These are phyloP conservation scores for Malus sylvestris DNA, from an alignment of 306 rosid species.

Conservation along the genomic window DNA sequence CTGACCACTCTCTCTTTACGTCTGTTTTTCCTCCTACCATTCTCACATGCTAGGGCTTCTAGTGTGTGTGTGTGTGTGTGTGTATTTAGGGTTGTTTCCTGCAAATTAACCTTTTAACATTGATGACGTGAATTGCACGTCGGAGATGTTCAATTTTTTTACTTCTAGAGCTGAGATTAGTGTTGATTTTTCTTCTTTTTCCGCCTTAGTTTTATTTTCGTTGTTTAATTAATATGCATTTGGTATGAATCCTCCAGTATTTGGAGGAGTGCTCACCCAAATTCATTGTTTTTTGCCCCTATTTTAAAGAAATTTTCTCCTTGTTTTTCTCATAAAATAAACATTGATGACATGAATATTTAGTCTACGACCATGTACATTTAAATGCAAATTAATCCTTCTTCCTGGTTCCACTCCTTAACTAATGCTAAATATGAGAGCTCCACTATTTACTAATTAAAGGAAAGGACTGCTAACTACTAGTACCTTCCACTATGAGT, in stretches of 20 bases:
- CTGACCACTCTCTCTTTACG: no score
- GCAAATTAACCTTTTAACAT: neutral
- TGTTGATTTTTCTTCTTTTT: neutral
- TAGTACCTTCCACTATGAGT: neutral
- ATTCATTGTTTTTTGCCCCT: neutral
- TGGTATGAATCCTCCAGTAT: neutral
- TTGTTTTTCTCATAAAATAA: no score
- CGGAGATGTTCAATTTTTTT: neutral
- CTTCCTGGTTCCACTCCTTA: no score
- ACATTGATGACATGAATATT: neutral
- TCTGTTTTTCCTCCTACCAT: no score
- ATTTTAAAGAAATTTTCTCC: no score
- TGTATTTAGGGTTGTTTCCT: neutral
- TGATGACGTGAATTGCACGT: neutral
- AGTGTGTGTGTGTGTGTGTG: neutral
- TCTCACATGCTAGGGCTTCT: neutral
- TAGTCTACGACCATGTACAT: neutral
- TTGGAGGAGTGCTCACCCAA: neutral
- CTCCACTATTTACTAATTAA: neutral
- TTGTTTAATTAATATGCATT: no score
- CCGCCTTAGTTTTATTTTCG: neutral
- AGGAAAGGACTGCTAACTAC: constrained; percentile 3
- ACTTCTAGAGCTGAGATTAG: no score
- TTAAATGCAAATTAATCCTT: no score
- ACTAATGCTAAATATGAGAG: no score